Conservation (phyloP, 2,329 filamentous ascomycete genomes). For the Xylariaceae sp. region DNA sequence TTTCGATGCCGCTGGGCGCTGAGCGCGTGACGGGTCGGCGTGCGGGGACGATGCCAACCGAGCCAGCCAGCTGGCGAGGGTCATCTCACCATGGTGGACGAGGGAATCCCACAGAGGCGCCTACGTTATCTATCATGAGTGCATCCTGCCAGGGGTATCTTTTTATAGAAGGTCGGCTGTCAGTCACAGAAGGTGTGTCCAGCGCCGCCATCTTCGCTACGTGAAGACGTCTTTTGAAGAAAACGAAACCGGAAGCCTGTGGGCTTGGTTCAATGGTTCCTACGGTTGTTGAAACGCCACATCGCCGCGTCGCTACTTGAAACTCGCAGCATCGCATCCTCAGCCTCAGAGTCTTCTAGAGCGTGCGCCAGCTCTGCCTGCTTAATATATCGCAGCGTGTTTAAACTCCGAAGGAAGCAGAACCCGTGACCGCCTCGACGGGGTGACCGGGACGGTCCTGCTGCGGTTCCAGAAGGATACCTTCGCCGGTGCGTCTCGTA, state of each 20-base stretch:
- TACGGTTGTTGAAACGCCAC: conserved; percentile 5
- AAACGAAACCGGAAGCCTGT: background rate
- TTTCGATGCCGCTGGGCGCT: conserved; percentile 9
- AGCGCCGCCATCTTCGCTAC: background rate
- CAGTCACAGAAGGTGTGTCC: background rate
- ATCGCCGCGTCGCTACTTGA: background rate
- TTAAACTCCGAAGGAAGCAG: background rate
- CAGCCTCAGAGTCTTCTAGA: conserved; percentile 4
- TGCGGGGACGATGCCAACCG: conserved; percentile 19
- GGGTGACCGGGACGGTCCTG: conserved; percentile 7
- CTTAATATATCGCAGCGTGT: background rate
- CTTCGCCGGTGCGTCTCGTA: conserved; percentile 6
- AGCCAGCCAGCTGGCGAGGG: conserved; percentile 11
- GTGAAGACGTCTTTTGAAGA: background rate
- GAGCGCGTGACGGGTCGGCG: conserved; percentile 14
- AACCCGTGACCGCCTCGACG: conserved; percentile 15
- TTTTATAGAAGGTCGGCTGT: conserved; percentile 11
- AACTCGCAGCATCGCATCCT: conserved; percentile 4
- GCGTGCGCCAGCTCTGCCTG: conserved; percentile 3
- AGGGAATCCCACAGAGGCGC: conserved; percentile 6
- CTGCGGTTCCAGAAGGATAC: background rate
- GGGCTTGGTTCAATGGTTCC: no score
- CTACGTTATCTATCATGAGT: conserved; percentile 9
- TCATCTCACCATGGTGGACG: conserved; percentile 7
- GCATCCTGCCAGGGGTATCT: conserved; percentile 1